Percentiles rank a stretch among this genome's conserved stretches.
Evolutionary conservation across 768 basidiomycete genomes (phyloP).

Genomic region (Trametes coccinea): DNA sequence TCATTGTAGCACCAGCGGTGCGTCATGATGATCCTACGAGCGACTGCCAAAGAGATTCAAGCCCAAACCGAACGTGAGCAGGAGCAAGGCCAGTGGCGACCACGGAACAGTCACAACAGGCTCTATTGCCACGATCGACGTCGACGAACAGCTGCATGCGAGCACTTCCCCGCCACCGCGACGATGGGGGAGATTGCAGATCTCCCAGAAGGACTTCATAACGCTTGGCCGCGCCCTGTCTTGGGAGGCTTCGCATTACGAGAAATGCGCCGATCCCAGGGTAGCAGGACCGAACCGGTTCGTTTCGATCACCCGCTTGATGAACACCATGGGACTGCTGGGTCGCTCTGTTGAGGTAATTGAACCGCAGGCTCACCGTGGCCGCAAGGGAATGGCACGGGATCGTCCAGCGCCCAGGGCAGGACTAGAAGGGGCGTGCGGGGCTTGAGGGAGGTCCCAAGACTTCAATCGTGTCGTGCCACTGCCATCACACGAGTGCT

Average conservation of each 20-base stretch:
- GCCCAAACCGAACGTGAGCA: no score
- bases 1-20: no score
- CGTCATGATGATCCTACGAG: no score
- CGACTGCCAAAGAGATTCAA: no score
- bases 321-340: neutral
- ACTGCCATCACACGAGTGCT: neutral
- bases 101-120: no score
- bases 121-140: neutral
- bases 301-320: neutral
- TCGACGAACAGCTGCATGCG: neutral
- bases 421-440: neutral
- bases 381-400: neutral
- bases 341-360: neutral
- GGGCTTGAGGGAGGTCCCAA: slow-evolving; percentile 8
- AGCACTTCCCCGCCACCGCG: neutral
- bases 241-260: neutral
- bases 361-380: neutral
- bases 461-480: neutral
- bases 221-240: neutral
- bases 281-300: neutral
- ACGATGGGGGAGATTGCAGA: neutral
- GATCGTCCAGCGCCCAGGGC: neutral
- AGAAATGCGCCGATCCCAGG: neutral
- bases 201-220: slow-evolving; percentile 1
- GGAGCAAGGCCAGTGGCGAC: no score